phyloP scores from a whole-genome alignment of 192 early-diverging fungal species.

The Blastocladiella britannica region DNA sequence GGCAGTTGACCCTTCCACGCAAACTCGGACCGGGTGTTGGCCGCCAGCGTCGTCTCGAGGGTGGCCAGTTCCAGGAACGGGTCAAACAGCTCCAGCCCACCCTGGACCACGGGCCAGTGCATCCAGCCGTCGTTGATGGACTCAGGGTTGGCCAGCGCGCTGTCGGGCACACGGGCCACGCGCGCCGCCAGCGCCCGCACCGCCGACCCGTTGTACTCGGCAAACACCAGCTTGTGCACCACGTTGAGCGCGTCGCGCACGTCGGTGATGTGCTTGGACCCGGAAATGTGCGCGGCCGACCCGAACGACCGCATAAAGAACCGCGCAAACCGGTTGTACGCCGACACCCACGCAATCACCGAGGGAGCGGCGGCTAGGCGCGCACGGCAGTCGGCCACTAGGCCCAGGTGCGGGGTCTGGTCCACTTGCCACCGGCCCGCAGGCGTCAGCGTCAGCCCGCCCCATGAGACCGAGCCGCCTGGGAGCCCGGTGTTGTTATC shows the following conservation, averaged over 20 bases:
- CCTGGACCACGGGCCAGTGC: constrained; percentile 4
- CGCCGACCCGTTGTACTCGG: constrained; percentile 1
- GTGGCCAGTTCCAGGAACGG: constrained; percentile 3
- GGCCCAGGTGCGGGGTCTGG: neutral
- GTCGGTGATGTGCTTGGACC: constrained; percentile 1
- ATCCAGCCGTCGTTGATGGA: constrained; percentile 5
- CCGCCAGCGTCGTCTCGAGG: neutral
- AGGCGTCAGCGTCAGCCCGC: constrained; percentile 1
- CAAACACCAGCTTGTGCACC: constrained; percentile 5
- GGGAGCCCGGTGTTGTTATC: too few relatives aligned
- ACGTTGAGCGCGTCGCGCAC: neutral
- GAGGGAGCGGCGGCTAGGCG: constrained; percentile 2
- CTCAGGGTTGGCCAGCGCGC: neutral
- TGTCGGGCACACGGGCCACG: neutral
- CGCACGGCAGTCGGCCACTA: constrained; percentile 1
- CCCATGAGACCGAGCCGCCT: constrained; percentile 7
- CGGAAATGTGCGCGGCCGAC: constrained; percentile 2
- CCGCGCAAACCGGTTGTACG: constrained; percentile 5
- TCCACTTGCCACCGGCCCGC: constrained; percentile 3
- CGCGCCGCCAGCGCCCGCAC: constrained; percentile 2
- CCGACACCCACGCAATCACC: constrained; percentile 5
- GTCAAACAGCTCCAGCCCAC: constrained; percentile 6
- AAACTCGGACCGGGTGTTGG: too few relatives aligned
- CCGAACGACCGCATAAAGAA: constrained; percentile 6
- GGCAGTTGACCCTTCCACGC: neutral